Evolutionary conservation across 768 basidiomycete species (phyloP), one percentile per base, ranked within the genome.

Genomic region (Pleurotus platypus): DNA sequence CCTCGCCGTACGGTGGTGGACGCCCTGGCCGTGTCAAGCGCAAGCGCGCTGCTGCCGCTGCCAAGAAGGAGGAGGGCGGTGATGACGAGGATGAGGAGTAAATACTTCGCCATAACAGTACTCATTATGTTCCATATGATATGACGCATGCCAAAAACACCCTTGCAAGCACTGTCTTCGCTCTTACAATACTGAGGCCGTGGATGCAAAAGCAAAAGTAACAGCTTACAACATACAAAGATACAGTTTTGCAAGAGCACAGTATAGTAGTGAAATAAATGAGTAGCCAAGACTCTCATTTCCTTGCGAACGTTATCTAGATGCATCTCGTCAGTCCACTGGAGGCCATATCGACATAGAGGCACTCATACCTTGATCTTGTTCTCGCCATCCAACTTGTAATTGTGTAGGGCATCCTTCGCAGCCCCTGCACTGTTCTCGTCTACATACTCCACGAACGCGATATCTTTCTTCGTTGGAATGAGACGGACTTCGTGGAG

Each of bases 401-500:
- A 94, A 71, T 98, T 98, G 83, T 99, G 95, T 66, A 98, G 73
- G 13, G 93, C 95, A 58, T 98, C 95, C 69, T 96, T 95, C 42
- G 97, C 97, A 50, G 89, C 84, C 18, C 86, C 89, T 13, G 96
- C 90, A 61, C 90, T 91, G 40, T 79, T 83, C 70, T 98, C 97
- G 86, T 98, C 97, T 70, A 87, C 66, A 64, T 89, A 99, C 69
- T 99, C 97, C 74, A 99, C 94, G 80, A 99, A 99, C 0, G 96
- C 97, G 61, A 98, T 98, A 69, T 96, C 95, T 68, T 88, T 88
- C 73, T 97, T 95, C 46, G 94, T 94, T 42, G 96, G 94, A 68
- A 99, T 96, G 66, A 95, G 93, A 79, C 97, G 95, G 8, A 99
- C 94, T 80, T 98, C 94, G 85, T 96, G 71, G 57, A 99, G 72